Percentiles rank a stretch among this genome's conserved stretches.
phyloP scores from a whole-genome alignment of 192 early-diverging fungal species.

The Dispira simplex region DNA sequence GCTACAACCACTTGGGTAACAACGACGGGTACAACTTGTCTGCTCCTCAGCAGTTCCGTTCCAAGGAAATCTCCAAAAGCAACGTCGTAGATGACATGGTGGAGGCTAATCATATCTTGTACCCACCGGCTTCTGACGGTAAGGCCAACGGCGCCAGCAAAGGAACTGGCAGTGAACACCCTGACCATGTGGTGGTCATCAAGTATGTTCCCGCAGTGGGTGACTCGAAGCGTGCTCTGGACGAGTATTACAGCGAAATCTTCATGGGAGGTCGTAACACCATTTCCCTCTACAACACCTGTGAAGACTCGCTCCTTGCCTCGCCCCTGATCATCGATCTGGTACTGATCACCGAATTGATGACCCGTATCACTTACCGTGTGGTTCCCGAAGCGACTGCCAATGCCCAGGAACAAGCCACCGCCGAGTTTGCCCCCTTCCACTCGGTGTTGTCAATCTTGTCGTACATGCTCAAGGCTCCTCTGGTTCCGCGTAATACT shows the following conservation, averaged over 20 bases:
- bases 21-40: slow-evolving; percentile 99
- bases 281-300: slow-evolving; percentile 96
- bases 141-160: slow-evolving; percentile 28
- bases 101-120: slow-evolving; percentile 80
- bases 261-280: slow-evolving; percentile 98
- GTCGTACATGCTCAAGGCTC: slow-evolving; percentile 96
- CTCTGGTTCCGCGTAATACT: slow-evolving; percentile 80
- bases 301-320: slow-evolving; percentile 97
- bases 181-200: slow-evolving; percentile 88
- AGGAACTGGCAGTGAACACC: slow-evolving; percentile 25
- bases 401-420: slow-evolving; percentile 36
- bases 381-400: slow-evolving; percentile 2
- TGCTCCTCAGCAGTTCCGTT: slow-evolving; percentile 94
- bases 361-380: slow-evolving; percentile 90
- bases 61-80: slow-evolving; percentile 99
- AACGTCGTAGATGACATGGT: slow-evolving; percentile 99
- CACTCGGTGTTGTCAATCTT: slow-evolving; percentile 90
- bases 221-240: slow-evolving; percentile 95
- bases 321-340: slow-evolving; percentile 95
- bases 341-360: slow-evolving; percentile 87
- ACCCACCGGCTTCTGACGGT: slow-evolving; percentile 16
- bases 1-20: slow-evolving; percentile 98
- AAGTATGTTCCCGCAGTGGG: slow-evolving; percentile 96
- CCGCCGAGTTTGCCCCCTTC: slow-evolving; percentile 68
- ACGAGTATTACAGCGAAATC: slow-evolving; percentile 97